phyloP scores from a whole-genome alignment of 257 asterid species.

The Primulina tabacum region DNA sequence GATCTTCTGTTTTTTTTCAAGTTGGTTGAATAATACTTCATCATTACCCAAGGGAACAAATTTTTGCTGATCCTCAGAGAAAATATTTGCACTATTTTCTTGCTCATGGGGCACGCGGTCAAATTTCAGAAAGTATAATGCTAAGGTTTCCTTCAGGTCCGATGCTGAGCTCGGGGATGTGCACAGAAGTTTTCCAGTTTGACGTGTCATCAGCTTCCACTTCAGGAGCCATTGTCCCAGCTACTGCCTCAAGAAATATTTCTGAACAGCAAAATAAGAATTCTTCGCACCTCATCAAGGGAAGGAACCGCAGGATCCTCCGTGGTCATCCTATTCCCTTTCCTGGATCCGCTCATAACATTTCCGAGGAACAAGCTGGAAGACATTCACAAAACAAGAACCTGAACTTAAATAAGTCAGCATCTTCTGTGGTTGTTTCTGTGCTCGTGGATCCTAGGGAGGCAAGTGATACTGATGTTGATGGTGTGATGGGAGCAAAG shows the following conservation, averaged over 20 bases:
- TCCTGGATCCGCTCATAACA: constrained; percentile 53
- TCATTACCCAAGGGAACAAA: constrained; percentile 9
- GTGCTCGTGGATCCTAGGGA: constrained; percentile 88
- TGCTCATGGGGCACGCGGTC: background rate
- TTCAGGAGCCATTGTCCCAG: constrained; percentile 64
- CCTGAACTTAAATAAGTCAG: constrained; percentile 38
- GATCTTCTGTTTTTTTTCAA: too few species aligned
- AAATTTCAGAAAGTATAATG: background rate
- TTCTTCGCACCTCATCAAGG: constrained; percentile 42
- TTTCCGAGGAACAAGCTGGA: constrained; percentile 42
- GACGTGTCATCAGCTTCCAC: constrained; percentile 58
- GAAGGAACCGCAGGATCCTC: constrained; percentile 71
- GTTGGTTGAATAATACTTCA: background rate
- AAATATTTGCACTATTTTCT: background rate
- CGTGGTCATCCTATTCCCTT: constrained; percentile 49
- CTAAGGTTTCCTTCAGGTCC: constrained; percentile 52
- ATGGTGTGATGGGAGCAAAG: constrained; percentile 56
- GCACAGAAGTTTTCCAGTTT: constrained; percentile 85
- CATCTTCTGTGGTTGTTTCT: constrained; percentile 76
- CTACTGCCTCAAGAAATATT: constrained; percentile 39
- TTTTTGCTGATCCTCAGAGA: background rate
- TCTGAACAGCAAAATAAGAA: constrained; percentile 42
- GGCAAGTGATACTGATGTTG: constrained; percentile 53
- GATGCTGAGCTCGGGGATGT: constrained; percentile 81
- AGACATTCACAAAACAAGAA: constrained; percentile 42